Base-by-base conservation (phyloP, 2,329 filamentous ascomycete species). In the Ramularia endophylla region DNA sequence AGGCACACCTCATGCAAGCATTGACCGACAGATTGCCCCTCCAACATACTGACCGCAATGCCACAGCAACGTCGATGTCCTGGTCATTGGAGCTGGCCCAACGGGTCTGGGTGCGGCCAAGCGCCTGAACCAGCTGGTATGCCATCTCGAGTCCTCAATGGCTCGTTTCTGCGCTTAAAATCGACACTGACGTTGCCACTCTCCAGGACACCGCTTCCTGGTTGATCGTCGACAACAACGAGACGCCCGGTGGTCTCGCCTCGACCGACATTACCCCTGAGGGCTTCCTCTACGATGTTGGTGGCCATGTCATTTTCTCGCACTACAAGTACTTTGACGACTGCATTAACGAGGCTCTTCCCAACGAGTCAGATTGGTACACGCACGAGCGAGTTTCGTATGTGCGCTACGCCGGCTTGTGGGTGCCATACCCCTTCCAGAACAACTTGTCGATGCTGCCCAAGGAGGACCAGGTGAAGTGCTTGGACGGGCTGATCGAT, bases 281-380 rank as follows among this genome's bases (percentile, higher is more conserved):
- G 71, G 92, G 90, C 66, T 97, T 97, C 72, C 80, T 98, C 60
- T 98, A 95, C 78, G 92, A 98, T 71, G 92, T 98, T 59, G 89
- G 89, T 65, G 89, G 89, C 59, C 89, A 95, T 71, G 89, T 95
- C 71, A 95, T 95, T 73, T 95, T 95, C 79, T 95, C 89, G 58
- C 89, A 95, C 80, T 98, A 98, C 84, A 95, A 95, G 75, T 98
- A 98, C 81, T 98, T 98, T 67, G 92, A 98, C 72, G 92, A 98
- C 75, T 94, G 87, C 74, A 83, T 98, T 65, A 80, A 97, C 67
- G 92, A 98, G 77, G 92, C 92, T 39, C 82, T 98, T 30, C 92
- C 92, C 60, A 87, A 87, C 63, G 80, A 88, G 45, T 83, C 87
- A 46, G 92, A 98, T 73, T 98, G 92, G 92, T 97, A 85, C 72